Evolutionary conservation across 192 early-diverging fungal genomes (phyloP), one percentile per base, ranked within the genome.

Genomic region (Coemansia sp.): DNA sequence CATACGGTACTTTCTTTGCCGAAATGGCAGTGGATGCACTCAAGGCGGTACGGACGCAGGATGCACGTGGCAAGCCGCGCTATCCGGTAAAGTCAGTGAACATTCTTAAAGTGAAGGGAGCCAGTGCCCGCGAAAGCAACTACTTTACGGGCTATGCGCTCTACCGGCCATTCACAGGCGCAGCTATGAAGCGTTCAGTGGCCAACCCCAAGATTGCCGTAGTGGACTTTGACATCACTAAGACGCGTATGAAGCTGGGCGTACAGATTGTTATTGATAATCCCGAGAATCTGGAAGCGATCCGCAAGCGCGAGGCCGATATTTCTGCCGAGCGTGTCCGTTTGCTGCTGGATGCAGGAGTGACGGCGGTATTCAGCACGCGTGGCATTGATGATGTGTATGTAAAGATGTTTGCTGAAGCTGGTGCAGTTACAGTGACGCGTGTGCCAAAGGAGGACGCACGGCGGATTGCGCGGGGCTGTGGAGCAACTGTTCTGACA

Each of bases 381-480:
- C 96, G 97, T 68, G 97, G 97, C 51, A 96, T 99, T 67, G 97
- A 99, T 80, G 97, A 99, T 53, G 79, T 97, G 69, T 99, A 94
- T 74, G 79, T 97, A 57, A 99, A 99, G 84, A 82, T 92, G 60
- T 98, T 99, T 70, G 93, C 97, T 37, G 97, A 99, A 76, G 91
- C 91, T 46, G 97, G 97, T 12, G 94, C 95, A 30, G 94, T 99
- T 84, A 94, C 93, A 5, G 93, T 99, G 11, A 89, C 94, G 37
- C 86, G 97, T 26, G 90, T 90, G 49, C 90, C 91, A 72, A 98
- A 97, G 82, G 97, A 99, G 13, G 97, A 99, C 66, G 79, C 97
- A 43, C 93, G 91, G 65, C 83, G 95, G 45, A 98, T 99, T 79
- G 97, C 97, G 41, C 94, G 92, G 77, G 93, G 95, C 5, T 94